Base-by-base conservation (phyloP, 2,329 filamentous ascomycete species). In the Talaromyces sp. region DNA sequence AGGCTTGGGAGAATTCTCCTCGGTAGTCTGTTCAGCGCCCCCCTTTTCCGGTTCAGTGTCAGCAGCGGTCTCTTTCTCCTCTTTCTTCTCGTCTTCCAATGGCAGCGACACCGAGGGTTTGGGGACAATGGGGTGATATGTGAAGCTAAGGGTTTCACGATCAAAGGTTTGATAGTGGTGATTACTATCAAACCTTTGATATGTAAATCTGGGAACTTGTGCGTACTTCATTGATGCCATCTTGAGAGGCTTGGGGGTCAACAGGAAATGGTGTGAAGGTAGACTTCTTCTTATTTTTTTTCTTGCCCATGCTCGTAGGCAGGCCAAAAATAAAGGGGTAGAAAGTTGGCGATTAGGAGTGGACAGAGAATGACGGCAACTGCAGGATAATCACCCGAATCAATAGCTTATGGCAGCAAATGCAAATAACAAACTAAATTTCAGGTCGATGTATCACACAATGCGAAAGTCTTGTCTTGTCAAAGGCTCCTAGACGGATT, bases 91-190 rank as follows among this genome's bases (percentile, higher is more conserved):
- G 69, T 79, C 72, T 68, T 73, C 70, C 68, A 71, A 69, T 68
- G 75, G 75, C 74, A 76, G 72, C 72, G 65, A 52, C 68, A 72
- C 70, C 67, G 72, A 67, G 71, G 70, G 70, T 67, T 71, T 64
- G 71, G 70, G 66, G 69, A 68, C 65, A 65, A 79, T 73, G 70
- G 75, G 73, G 71, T 78, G 74, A 68, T 70, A 74, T 70, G 73
- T 74, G 67, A 73, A 79, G 70, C 72, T 67, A 62, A 74, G 68
- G 68, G 77, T 77, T 67, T 73, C 68, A 72, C 67, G 74, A 71
- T 81, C 78, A 72, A 76, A 80, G 58, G 76, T 77, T 72, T 80
- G 78, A 72, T 80, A 81, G 68, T 76, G 73, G 75, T 71, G 73
- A 75, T 71, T 69, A 68, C 78, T 73, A 68, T 79, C 73, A 71